Conservation (phyloP, 768 basidiomycete species). For the Leccinum broughii region DNA sequence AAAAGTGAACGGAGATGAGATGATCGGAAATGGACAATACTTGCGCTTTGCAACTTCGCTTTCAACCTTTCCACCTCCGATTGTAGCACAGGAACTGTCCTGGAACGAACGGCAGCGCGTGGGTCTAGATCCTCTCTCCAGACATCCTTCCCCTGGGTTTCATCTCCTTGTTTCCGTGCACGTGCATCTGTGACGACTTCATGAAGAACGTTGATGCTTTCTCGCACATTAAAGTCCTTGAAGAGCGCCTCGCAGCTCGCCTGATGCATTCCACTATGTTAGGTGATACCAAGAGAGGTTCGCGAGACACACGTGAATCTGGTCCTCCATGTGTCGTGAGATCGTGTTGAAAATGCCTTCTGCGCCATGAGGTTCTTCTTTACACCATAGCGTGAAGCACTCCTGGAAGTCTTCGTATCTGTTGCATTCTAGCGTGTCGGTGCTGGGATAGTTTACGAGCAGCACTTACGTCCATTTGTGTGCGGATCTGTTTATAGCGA, state of each 20-base stretch:
- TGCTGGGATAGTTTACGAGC: background rate
- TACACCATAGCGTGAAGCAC: constrained; percentile 65
- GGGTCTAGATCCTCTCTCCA: constrained; percentile 71
- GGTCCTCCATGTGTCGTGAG: constrained; percentile 69
- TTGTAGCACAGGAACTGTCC: constrained; percentile 60
- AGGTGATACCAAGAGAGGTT: background rate
- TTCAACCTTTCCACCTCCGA: constrained; percentile 41
- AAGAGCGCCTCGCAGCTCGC: constrained; percentile 70
- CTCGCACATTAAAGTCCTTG: constrained; percentile 63
- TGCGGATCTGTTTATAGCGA: constrained; percentile 51
- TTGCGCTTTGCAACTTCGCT: constrained; percentile 39
- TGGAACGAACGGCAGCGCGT: constrained; percentile 58
- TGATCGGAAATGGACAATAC: background rate
- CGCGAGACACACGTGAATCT: constrained; percentile 41
- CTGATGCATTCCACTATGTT: constrained; percentile 36
- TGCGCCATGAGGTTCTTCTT: constrained; percentile 64
- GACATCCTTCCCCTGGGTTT: constrained; percentile 47
- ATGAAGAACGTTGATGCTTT: constrained; percentile 71
- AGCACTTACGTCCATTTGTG: constrained; percentile 38
- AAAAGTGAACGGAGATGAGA: background rate
- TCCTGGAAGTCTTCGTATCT: constrained; percentile 57
- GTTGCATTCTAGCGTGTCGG: constrained; percentile 1
- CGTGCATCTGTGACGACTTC: constrained; percentile 67
- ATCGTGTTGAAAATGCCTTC: constrained; percentile 64
- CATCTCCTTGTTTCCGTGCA: constrained; percentile 48